phyloP scores from a whole-genome alignment of 31 red algal genomes.

The Porphyra umbilicalis region DNA sequence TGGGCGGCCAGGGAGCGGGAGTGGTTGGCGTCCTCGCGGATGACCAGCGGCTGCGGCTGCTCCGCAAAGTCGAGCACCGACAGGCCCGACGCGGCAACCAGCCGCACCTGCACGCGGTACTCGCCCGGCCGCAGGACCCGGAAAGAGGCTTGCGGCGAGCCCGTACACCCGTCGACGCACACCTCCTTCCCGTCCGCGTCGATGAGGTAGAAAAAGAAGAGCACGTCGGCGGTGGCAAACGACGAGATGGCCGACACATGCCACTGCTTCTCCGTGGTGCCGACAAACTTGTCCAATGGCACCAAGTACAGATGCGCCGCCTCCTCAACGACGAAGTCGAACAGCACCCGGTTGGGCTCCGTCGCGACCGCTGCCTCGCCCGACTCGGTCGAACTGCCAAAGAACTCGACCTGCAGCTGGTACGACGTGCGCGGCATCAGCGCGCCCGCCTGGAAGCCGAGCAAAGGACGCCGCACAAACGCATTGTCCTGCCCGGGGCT shows the following conservation, averaged over 20 bases:
- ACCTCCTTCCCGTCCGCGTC: constrained; percentile 24
- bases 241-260: background rate
- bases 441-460: background rate
- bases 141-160: constrained; percentile 28
- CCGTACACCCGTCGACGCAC: constrained; percentile 64
- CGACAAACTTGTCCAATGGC: background rate
- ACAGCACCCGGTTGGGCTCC: background rate
- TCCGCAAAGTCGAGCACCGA: constrained; percentile 20
- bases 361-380: background rate
- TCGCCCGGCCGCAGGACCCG: constrained; percentile 18
- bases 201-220: constrained; percentile 35
- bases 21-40: background rate
- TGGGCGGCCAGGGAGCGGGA: background rate
- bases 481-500: background rate
- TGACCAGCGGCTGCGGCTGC: background rate
- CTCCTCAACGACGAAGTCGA: background rate
- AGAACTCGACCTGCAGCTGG: background rate
- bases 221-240: background rate
- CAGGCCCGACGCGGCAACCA: constrained; percentile 31
- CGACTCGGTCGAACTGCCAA: background rate
- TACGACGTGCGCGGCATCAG: background rate
- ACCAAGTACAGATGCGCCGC: background rate
- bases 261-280: background rate
- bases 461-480: background rate
- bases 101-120: constrained; percentile 26